Evolutionary conservation across 31 red algal genomes (phyloP), one percentile per base, ranked within the genome.

Genomic region (Porphyra umbilicalis): DNA sequence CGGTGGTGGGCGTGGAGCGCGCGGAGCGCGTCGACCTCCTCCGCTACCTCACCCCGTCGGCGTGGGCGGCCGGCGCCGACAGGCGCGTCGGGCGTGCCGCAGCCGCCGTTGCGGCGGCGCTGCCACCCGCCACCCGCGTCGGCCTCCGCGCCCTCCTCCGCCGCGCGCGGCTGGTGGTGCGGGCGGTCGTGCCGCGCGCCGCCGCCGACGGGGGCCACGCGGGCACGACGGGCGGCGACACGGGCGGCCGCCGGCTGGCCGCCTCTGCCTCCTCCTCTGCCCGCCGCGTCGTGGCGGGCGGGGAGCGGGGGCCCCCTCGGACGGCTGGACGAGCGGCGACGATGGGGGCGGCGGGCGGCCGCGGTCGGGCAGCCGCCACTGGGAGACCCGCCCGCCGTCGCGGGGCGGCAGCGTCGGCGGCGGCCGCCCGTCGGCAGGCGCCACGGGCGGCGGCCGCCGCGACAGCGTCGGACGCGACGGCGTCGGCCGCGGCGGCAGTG

Each of bases 1-100:
- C 67, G 16, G 83, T 91, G 36, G 79, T 91, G 2, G 79, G 83
- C 0, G 85, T 86, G 38, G 89, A 91, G 71, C 76, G 89, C 74
- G 83, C 79, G 33, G 83, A 81, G 34, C 68, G 84, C 11, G 77
- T 91, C 83, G 83, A 77, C 80, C 14, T 71, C 6, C 25, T 29
- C 6, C 57, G 57, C 11, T 71, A 71, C 57, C 57, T 71, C 13
- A 71, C 7, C 13, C 57, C 57, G 13, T 18, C 57, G 13, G 7
- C 57, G 20, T 71, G 11, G 57, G 7, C 0, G 25, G 25, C 57
- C 6, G 11, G 20, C 57, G 57, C 0, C n/a, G 20, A 18, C 25
- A 5, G 25, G 4, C 25, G 57, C 25, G 57, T 57, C 5, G 42
- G 42, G 42, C 5, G 42, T 20, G 42, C 42, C 16, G 13, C 16